Evolutionary conservation across 192 early-diverging fungal genomes (phyloP).

Genomic region (Backusella sp.): DNA sequence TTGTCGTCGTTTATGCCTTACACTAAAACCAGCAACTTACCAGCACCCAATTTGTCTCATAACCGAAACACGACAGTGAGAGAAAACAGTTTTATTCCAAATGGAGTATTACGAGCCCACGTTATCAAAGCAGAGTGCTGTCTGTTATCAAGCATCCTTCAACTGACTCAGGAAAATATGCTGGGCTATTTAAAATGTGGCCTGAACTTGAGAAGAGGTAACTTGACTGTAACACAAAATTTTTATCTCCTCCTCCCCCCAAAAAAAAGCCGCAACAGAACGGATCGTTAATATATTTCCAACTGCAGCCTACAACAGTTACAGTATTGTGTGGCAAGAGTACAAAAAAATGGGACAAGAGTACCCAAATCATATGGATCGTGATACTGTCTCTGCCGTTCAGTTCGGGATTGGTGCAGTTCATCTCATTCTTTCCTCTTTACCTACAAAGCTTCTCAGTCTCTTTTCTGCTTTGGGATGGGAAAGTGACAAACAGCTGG

Average conservation of each 20-base stretch:
- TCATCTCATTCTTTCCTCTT: conserved; percentile 45
- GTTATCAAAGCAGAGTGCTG: conserved; percentile 47
- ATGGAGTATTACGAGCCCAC: conserved; percentile 47
- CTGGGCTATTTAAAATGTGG: conserved; percentile 50
- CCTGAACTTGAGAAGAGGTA: conserved; percentile 50
- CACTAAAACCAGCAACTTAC: not conserved
- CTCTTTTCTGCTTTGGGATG: conserved; percentile 48
- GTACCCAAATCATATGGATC: conserved; percentile 41
- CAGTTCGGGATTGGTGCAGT: conserved; percentile 46
- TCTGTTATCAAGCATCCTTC: conserved; percentile 43
- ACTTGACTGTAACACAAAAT: not conserved
- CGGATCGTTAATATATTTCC: not conserved
- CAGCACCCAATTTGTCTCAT: not conserved
- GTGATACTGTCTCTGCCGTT: conserved; percentile 47
- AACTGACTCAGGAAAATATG: conserved; percentile 46
- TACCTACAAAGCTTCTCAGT: conserved; percentile 46
- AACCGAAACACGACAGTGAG: not conserved
- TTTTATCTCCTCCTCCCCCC: not conserved
- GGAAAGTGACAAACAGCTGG: conserved; percentile 48
- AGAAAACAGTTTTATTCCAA: conserved; percentile 21
- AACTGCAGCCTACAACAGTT: conserved; percentile 45
- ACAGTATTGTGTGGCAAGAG: conserved; percentile 49
- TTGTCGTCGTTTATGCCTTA: conserved; percentile 33
- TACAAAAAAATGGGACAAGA: conserved; percentile 49
- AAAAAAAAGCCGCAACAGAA: not conserved